These are phyloP conservation scores for Chrysanthemum lavandulifolium DNA, from an alignment of 129 eudicot species.

Conservation along the genomic window DNA sequence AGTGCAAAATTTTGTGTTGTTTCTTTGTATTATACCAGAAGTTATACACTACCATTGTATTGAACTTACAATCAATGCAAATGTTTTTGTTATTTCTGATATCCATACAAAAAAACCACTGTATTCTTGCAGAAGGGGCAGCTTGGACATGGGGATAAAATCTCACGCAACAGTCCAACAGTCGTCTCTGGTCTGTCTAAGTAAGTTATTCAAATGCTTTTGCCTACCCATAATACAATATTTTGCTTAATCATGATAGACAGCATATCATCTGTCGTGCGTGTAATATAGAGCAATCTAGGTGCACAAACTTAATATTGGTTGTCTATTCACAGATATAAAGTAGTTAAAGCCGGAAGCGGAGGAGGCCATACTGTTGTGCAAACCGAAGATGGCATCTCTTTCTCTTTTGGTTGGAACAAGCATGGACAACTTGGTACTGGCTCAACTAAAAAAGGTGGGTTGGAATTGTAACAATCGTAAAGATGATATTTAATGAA, in stretches of 20 bases:
- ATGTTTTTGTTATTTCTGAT: neutral
- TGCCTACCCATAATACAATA: neutral
- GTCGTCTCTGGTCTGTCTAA: constrained; percentile 70
- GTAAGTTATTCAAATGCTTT: constrained; percentile 37
- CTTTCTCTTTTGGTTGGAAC: constrained; percentile 92
- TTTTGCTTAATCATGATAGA: too few species aligned
- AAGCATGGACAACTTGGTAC: constrained; percentile 94
- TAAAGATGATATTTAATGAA: too few species aligned
- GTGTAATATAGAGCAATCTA: neutral
- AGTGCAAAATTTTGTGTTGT: too few species aligned
- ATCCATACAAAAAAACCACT: neutral
- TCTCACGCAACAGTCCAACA: constrained; percentile 71
- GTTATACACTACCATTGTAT: too few species aligned
- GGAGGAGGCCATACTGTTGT: constrained; percentile 83
- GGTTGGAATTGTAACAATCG: neutral
- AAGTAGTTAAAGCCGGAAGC: constrained; percentile 64
- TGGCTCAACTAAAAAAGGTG: constrained; percentile 79
- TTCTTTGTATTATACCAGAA: too few species aligned
- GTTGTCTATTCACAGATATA: constrained; percentile 42
- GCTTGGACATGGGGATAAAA: constrained; percentile 87
- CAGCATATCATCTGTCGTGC: too few species aligned
- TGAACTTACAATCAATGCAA: too few species aligned
- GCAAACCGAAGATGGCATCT: constrained; percentile 62
- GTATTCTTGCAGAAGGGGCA: constrained; percentile 73
- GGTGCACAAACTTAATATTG: neutral